Percentiles rank a stretch among this genome's conserved stretches.
phyloP scores from a whole-genome alignment of 176 grass and related monocot species.

The Pharus latifolius region DNA sequence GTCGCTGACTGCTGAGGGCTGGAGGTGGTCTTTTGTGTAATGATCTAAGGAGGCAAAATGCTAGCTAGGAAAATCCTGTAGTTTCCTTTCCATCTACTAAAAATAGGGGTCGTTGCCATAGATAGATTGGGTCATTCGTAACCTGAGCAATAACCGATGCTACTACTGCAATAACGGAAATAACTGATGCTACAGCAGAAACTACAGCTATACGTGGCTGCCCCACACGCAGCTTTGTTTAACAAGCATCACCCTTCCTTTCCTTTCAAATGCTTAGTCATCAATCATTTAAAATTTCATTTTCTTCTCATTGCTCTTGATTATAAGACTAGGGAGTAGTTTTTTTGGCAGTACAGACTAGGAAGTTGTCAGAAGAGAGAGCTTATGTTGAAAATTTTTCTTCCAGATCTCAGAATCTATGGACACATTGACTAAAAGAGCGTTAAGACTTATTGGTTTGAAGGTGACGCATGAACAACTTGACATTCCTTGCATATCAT shows the following conservation, averaged over 20 bases:
- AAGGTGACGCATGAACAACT: constrained; percentile 38
- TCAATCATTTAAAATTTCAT: neutral
- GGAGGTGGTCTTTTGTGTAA: neutral
- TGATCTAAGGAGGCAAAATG: neutral
- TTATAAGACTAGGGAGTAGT: neutral
- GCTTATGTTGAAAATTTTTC: constrained; percentile 18
- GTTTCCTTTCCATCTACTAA: neutral
- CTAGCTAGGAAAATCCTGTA: neutral
- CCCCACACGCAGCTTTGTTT: too few relatives aligned
- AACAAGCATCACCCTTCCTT: neutral
- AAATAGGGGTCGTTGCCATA: too few relatives aligned
- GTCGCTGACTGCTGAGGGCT: neutral
- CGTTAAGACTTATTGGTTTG: constrained; percentile 44
- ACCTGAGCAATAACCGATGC: too few relatives aligned
- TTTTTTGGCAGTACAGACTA: too few relatives aligned
- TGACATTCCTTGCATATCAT: constrained; percentile 60
- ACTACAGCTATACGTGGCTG: neutral
- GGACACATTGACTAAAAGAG: constrained; percentile 53
- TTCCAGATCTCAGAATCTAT: constrained; percentile 90
- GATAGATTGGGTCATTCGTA: too few relatives aligned
- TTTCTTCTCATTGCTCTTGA: neutral
- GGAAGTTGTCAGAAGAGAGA: neutral
- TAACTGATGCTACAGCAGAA: neutral
- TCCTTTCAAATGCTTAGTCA: neutral
- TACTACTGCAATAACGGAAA: neutral